Conservation (phyloP, 2,329 filamentous ascomycete species). For the Ilyonectria destructans region DNA sequence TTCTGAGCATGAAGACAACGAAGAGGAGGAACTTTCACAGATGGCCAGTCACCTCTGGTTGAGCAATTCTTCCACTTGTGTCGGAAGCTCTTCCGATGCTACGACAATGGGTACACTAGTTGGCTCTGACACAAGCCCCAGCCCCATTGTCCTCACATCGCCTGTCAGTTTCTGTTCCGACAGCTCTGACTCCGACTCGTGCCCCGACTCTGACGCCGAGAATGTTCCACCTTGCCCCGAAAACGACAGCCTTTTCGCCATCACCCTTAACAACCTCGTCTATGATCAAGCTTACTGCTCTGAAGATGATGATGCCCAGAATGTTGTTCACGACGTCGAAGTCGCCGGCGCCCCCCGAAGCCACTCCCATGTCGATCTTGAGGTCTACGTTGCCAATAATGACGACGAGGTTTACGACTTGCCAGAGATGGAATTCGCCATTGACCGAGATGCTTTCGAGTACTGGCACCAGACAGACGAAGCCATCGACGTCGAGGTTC, state of each 20-base stretch:
- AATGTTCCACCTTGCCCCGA: neutral
- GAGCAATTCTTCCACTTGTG: constrained; percentile 1
- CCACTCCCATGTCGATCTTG: constrained; percentile 46
- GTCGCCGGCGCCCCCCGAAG: constrained; percentile 33
- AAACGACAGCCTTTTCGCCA: constrained; percentile 23
- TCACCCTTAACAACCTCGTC: constrained; percentile 44
- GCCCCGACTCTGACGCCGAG: constrained; percentile 21
- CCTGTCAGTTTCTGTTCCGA: neutral
- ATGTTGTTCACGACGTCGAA: constrained; percentile 51
- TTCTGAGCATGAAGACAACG: neutral
- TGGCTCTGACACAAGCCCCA: neutral
- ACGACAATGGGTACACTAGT: neutral
- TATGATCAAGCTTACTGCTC: constrained; percentile 38
- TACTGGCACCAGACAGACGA: constrained; percentile 41
- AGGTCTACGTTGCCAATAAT: constrained; percentile 50
- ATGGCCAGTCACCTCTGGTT: neutral
- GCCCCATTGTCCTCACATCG: neutral
- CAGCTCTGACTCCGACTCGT: constrained; percentile 16
- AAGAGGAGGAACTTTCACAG: neutral
- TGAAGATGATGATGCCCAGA: constrained; percentile 35
- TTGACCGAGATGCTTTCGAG: constrained; percentile 51
- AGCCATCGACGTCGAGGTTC: constrained; percentile 50
- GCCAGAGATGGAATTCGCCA: constrained; percentile 50
- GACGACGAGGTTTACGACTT: constrained; percentile 47
- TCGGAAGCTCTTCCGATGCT: neutral